These are phyloP conservation scores for Hondaea fermentalgiana DNA, from an alignment of 108 stramenopile genomes.

Conservation along the genomic window DNA sequence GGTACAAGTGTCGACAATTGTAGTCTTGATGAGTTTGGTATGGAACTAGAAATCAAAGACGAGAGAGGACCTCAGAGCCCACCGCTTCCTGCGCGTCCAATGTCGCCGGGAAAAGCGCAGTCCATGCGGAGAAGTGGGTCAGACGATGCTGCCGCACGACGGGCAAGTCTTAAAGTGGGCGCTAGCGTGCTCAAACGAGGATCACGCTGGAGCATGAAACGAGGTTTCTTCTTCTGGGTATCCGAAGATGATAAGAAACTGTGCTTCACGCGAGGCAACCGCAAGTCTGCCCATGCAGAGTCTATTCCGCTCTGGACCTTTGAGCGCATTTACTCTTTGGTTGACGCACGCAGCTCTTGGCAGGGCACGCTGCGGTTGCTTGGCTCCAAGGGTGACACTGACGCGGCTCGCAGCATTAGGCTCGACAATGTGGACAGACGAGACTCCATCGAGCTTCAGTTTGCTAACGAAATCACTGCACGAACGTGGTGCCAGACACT, in stretches of 20 bases:
- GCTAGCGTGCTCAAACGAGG: background rate
- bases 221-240: background rate
- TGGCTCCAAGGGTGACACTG: background rate
- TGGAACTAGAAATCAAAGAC: too few species aligned
- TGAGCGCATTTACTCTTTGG: background rate
- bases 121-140: too few species aligned
- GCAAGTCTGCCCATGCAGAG: background rate
- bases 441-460: background rate
- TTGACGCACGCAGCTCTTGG: background rate
- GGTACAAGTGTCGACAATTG: too few species aligned
- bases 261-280: background rate
- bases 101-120: too few species aligned
- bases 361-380: background rate
- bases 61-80: too few species aligned
- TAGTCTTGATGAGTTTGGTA: too few species aligned
- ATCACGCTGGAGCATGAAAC: background rate
- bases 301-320: background rate
- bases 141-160: too few species aligned
- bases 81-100: too few species aligned
- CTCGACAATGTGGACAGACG: background rate
- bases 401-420: background rate
- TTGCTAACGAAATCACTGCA: background rate
- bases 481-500: background rate
- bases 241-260: background rate
- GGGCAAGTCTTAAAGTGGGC: background rate